Percentiles rank a stretch among this genome's conserved stretches.
These are phyloP conservation scores for Fomitopsis pinicola DNA, from an alignment of 1,284 basidiomycete species.

Conservation along the genomic window DNA sequence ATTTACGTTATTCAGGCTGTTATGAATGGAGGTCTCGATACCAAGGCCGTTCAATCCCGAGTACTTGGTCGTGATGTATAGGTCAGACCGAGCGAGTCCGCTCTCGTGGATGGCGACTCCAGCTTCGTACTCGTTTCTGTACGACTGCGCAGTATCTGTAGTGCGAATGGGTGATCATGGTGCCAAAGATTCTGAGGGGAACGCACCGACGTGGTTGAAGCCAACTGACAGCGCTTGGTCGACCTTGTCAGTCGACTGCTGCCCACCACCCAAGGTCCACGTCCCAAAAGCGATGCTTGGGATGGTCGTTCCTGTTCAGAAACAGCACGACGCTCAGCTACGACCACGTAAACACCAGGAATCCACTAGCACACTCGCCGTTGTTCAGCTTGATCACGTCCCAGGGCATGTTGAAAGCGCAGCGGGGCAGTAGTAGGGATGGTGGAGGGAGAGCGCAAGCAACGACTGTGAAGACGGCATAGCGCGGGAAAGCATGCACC, in stretches of 20 bases:
- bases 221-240: slow-evolving; percentile 28
- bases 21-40: slow-evolving; percentile 28
- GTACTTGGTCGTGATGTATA: slow-evolving; percentile 50
- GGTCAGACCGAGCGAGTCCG: slow-evolving; percentile 29
- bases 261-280: slow-evolving; percentile 42
- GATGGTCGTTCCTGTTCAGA: slow-evolving; percentile 36
- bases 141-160: slow-evolving; percentile 29
- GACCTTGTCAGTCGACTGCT: slow-evolving; percentile 25
- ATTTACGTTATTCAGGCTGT: slow-evolving; percentile 26
- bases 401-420: slow-evolving; percentile 41
- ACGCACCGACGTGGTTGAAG: slow-evolving; percentile 27
- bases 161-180: background rate
- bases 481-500: background rate
- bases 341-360: background rate
- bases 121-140: slow-evolving; percentile 37
- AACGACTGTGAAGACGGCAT: background rate
- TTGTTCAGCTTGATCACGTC: slow-evolving; percentile 44
- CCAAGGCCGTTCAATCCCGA: slow-evolving; percentile 41
- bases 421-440: background rate
- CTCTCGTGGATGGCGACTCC: slow-evolving; percentile 33
- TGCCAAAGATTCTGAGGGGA: background rate
- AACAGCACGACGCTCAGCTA: background rate
- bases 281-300: slow-evolving; percentile 55
- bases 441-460: background rate
- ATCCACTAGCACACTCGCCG: slow-evolving; percentile 30